Conservation (phyloP, 768 basidiomycete species). For the Clitopilus passeckerianus region DNA sequence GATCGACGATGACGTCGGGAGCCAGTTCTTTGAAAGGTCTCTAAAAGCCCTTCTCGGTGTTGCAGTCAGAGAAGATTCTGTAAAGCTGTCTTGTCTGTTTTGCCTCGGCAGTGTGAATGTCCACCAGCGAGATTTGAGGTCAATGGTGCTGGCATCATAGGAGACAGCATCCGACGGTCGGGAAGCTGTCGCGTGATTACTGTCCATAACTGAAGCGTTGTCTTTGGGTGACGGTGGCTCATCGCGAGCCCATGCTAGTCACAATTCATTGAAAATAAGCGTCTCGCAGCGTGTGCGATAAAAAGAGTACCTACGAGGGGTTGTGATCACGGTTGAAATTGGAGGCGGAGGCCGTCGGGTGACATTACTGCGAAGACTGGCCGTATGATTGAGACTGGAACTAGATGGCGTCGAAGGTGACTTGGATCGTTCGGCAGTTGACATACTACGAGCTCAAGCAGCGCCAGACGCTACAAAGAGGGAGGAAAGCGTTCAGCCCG, state of each 20-base stretch:
- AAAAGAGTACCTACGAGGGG: constrained; percentile 52
- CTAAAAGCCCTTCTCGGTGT: constrained; percentile 29
- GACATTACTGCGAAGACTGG: constrained; percentile 23
- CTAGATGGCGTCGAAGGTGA: constrained; percentile 29
- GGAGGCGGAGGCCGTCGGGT: constrained; percentile 35
- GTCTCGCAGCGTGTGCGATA: constrained; percentile 1
- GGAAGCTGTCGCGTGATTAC: constrained; percentile 27
- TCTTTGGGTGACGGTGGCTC: constrained; percentile 75
- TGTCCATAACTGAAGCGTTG: constrained; percentile 22
- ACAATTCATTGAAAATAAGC: neutral
- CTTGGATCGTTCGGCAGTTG: constrained; percentile 25
- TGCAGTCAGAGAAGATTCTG: constrained; percentile 11
- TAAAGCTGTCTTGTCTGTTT: constrained; percentile 16
- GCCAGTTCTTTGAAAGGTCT: constrained; percentile 50
- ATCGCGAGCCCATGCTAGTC: constrained; percentile 76
- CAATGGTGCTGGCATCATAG: constrained; percentile 39
- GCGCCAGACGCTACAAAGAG: neutral
- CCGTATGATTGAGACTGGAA: constrained; percentile 25
- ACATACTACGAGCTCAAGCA: constrained; percentile 14
- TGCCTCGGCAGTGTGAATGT: constrained; percentile 61
- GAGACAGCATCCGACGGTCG: constrained; percentile 52
- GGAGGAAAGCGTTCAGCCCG: neutral
- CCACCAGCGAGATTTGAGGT: constrained; percentile 63
- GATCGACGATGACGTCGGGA: constrained; percentile 32
- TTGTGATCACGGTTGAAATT: constrained; percentile 54